phyloP scores from a whole-genome alignment of 164 flowering plant species.

The Dillenia turbinata region DNA sequence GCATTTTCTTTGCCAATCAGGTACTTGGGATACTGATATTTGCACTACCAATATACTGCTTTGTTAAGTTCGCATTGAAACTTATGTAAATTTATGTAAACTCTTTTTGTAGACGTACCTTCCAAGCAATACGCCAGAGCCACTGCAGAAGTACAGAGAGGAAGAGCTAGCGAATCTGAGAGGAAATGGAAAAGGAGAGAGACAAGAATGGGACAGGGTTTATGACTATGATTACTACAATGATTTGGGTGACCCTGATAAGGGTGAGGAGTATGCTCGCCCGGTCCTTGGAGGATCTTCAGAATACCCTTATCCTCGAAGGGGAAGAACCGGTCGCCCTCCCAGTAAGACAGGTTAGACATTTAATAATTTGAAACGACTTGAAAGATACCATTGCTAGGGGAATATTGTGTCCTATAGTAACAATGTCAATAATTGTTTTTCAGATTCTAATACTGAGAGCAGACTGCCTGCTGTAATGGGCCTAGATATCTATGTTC shows the following conservation, averaged over 20 bases:
- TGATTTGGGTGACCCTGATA: constrained; percentile 75
- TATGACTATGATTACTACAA: constrained; percentile 85
- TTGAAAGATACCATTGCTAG: no score
- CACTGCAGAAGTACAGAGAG: constrained; percentile 45
- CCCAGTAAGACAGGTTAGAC: constrained; percentile 41
- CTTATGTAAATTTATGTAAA: no score
- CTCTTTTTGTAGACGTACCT: constrained; percentile 47
- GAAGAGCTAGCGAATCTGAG: constrained; percentile 59
- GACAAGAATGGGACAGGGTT: constrained; percentile 70
- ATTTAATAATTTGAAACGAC: neutral
- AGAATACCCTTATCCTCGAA: constrained; percentile 70
- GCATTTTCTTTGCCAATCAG: constrained; percentile 57
- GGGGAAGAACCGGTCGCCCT: constrained; percentile 75
- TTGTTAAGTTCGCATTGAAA: no score
- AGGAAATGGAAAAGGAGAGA: constrained; percentile 72
- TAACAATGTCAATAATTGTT: no score
- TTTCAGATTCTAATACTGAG: constrained; percentile 29
- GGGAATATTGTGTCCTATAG: no score
- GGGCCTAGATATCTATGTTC: constrained; percentile 35
- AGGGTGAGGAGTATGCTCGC: constrained; percentile 33
- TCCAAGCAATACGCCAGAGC: constrained; percentile 59
- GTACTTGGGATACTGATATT: constrained; percentile 9
- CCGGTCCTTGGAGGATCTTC: constrained; percentile 78
- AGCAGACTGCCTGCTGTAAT: constrained; percentile 25
- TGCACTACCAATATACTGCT: no score